Conservation (phyloP, 805 yeast genomes). For the Vanderwaltozyma verrucispora region DNA sequence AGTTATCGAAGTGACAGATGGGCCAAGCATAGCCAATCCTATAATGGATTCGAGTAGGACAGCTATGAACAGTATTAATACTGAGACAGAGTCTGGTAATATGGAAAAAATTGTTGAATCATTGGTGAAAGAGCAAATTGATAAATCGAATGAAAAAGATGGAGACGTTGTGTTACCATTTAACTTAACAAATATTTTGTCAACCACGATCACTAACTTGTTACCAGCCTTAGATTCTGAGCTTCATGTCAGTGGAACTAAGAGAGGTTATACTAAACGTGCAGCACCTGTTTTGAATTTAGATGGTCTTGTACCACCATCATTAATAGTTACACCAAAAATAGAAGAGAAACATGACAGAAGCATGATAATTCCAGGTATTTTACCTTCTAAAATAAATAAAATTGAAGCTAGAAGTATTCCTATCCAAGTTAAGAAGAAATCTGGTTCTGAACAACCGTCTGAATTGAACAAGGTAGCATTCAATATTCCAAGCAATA, state of each 20-base stretch:
- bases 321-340: neutral
- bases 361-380: neutral
- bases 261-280: slow-evolving; percentile 8
- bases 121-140: slow-evolving; percentile 16
- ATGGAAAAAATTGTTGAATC: slow-evolving; percentile 9
- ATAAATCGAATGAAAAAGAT: slow-evolving; percentile 5
- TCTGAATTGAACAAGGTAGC: neutral
- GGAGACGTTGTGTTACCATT: slow-evolving; percentile 9
- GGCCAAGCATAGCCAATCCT: too few relatives aligned
- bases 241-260: slow-evolving; percentile 3
- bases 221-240: slow-evolving; percentile 11
- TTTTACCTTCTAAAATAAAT: neutral
- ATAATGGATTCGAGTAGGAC: too few relatives aligned
- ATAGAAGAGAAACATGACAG: neutral
- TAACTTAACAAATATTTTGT: slow-evolving; percentile 12
- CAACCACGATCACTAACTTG: slow-evolving; percentile 17
- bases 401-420: neutral
- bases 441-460: slow-evolving; percentile 2
- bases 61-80: neutral
- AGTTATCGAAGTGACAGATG: too few relatives aligned
- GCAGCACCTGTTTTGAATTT: slow-evolving; percentile 18
- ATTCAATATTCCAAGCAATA: slow-evolving; percentile 7
- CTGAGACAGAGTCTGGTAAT: neutral
- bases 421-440: neutral
- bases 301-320: slow-evolving; percentile 26